These are phyloP conservation scores for Zygosaccharomyces siamensis DNA, from an alignment of 805 yeast species.

Conservation along the genomic window DNA sequence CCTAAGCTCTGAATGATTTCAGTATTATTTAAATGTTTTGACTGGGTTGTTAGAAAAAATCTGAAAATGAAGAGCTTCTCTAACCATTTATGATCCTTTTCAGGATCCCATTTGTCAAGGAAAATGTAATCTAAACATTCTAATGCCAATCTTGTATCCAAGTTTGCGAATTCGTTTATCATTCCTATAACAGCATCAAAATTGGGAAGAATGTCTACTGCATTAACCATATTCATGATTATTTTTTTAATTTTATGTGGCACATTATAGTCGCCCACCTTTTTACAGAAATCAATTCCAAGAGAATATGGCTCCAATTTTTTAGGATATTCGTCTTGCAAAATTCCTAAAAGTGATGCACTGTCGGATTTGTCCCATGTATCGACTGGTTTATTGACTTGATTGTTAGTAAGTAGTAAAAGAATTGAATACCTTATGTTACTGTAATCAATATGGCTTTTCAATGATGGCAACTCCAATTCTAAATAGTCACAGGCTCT, in stretches of 20 bases:
- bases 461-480: slow-evolving; percentile 13
- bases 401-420: slow-evolving; percentile 26
- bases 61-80: slow-evolving; percentile 31
- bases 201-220: slow-evolving; percentile 24
- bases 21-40: slow-evolving; percentile 19
- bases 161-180: slow-evolving; percentile 28
- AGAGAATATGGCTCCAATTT: slow-evolving; percentile 34
- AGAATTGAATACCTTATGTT: slow-evolving; percentile 24
- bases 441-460: slow-evolving; percentile 15
- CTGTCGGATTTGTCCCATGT: slow-evolving; percentile 6
- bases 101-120: slow-evolving; percentile 30
- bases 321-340: slow-evolving; percentile 28
- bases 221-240: slow-evolving; percentile 37
- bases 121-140: slow-evolving; percentile 36
- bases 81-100: slow-evolving; percentile 23
- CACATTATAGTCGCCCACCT: slow-evolving; percentile 8
- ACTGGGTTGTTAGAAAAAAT: slow-evolving; percentile 25
- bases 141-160: slow-evolving; percentile 28
- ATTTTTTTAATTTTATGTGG: slow-evolving; percentile 26
- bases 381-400: slow-evolving; percentile 19
- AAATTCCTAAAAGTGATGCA: slow-evolving; percentile 17
- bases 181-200: slow-evolving; percentile 26
- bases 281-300: slow-evolving; percentile 22
- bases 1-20: slow-evolving; percentile 23
- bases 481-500: slow-evolving; percentile 12